Conservation (phyloP, 371 early-diverging fungal species). For the Nosema muscidifuracis region DNA sequence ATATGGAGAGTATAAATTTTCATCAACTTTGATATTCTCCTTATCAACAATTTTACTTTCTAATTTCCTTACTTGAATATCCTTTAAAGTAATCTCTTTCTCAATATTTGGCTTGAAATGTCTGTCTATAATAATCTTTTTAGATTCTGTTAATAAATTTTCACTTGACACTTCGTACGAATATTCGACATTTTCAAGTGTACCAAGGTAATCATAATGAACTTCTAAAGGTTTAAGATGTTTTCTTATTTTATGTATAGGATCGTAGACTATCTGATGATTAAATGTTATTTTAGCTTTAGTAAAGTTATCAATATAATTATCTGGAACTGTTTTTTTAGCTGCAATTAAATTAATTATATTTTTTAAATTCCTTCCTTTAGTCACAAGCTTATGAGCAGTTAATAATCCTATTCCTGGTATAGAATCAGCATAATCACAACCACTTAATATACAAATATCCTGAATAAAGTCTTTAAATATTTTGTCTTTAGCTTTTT, state of each 20-base stretch:
- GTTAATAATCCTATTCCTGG: conserved; percentile 77
- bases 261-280: conserved; percentile 62
- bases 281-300: conserved; percentile 58
- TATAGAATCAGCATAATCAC: conserved; percentile 79
- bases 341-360: conserved; percentile 34
- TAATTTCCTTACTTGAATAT: background rate
- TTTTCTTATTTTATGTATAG: conserved; percentile 33
- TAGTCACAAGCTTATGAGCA: conserved; percentile 68
- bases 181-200: conserved; percentile 40
- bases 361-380: conserved; percentile 41
- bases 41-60: background rate
- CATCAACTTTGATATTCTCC: background rate
- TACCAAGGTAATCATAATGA: conserved; percentile 35
- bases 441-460: conserved; percentile 86
- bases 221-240: conserved; percentile 26
- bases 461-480: conserved; percentile 67
- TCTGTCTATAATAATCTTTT: background rate
- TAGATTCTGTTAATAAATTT: background rate
- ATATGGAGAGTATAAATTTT: conserved; percentile 12
- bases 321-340: conserved; percentile 36
- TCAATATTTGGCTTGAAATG: background rate
- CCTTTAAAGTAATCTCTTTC: background rate
- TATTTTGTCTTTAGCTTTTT: conserved; percentile 21
- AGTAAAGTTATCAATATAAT: conserved; percentile 49
- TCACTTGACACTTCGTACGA: background rate